Evolutionary conservation across 2,329 filamentous ascomycete species (phyloP).

Genomic region (Helicocarpus griseus): DNA sequence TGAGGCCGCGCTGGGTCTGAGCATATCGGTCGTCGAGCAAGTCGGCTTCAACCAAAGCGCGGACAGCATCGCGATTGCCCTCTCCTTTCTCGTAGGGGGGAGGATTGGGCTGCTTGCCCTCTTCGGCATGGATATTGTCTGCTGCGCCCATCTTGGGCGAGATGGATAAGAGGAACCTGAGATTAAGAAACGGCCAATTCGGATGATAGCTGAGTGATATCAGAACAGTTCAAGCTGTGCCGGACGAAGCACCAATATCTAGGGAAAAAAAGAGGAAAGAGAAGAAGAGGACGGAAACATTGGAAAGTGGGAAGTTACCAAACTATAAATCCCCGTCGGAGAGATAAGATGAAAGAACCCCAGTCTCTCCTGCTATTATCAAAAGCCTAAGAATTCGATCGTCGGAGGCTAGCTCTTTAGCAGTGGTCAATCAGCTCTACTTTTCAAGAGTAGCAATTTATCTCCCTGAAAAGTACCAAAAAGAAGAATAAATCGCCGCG

Average conservation of each 20-base stretch:
- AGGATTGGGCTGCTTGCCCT: neutral
- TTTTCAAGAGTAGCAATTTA: neutral
- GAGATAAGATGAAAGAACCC: neutral
- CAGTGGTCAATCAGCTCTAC: neutral
- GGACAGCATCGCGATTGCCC: conserved; percentile 16
- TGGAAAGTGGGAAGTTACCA: neutral
- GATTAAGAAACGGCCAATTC: neutral
- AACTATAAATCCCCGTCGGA: too few species aligned
- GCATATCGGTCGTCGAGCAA: conserved; percentile 32
- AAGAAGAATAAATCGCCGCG: neutral
- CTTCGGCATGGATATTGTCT: neutral
- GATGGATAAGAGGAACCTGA: neutral
- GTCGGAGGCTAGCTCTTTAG: neutral
- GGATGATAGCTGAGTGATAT: neutral
- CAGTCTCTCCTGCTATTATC: neutral
- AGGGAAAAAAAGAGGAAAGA: neutral
- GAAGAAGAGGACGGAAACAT: neutral
- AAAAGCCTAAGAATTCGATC: neutral
- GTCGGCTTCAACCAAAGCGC: conserved; percentile 29
- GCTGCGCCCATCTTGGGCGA: neutral
- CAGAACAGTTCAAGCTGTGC: neutral
- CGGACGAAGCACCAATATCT: neutral
- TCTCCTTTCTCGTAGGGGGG: conserved; percentile 4
- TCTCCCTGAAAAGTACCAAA: neutral
- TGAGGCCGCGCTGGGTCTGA: conserved; percentile 32